phyloP scores from a whole-genome alignment of 1,139 yeast species.

The Kluyveromyces sp. region DNA sequence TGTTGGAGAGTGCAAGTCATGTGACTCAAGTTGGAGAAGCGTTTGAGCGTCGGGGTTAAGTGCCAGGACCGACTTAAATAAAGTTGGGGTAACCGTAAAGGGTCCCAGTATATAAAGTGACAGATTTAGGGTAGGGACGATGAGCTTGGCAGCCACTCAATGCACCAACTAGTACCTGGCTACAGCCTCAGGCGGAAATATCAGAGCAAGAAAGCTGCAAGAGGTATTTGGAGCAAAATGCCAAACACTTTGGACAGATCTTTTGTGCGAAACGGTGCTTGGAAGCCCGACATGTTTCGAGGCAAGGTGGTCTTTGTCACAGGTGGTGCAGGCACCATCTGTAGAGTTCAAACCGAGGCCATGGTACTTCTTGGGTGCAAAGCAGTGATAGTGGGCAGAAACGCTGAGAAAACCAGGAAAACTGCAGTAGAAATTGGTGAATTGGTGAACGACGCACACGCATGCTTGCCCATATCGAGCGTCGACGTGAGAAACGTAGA shows the following conservation, averaged over 20 bases:
- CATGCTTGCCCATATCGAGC: slow-evolving; percentile 62
- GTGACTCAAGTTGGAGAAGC: no score
- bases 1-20: no score
- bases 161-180: no score
- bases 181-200: no score
- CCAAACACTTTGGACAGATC: slow-evolving; percentile 23
- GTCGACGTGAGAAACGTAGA: slow-evolving; percentile 70
- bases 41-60: no score
- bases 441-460: slow-evolving; percentile 54
- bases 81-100: no score
- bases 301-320: slow-evolving; percentile 87
- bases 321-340: slow-evolving; percentile 93
- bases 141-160: no score
- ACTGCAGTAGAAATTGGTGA: slow-evolving; percentile 60
- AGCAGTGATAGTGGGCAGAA: slow-evolving; percentile 81
- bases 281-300: slow-evolving; percentile 57
- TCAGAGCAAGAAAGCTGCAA: no score
- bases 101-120: no score
- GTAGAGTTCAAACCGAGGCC: slow-evolving; percentile 81
- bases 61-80: no score
- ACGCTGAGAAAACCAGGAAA: slow-evolving; percentile 50
- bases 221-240: no score
- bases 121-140: no score
- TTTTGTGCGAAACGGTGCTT: slow-evolving; percentile 27
- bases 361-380: slow-evolving; percentile 74